These are phyloP conservation scores for Tolypocladium tundrense DNA, from an alignment of 2,329 filamentous ascomycete species.

Conservation along the genomic window DNA sequence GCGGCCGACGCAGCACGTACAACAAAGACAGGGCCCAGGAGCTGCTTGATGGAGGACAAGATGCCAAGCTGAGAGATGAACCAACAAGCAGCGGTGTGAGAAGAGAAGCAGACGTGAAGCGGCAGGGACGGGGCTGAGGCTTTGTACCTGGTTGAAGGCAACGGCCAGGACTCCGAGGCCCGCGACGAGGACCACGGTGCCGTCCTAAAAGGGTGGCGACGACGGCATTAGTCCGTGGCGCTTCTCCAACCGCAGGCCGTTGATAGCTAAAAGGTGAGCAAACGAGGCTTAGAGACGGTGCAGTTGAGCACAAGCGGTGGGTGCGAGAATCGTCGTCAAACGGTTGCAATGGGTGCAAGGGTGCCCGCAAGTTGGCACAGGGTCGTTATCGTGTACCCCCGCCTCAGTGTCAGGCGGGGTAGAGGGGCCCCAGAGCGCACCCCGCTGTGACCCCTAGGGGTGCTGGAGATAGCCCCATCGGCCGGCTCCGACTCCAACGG, in stretches of 20 bases:
- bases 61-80: neutral
- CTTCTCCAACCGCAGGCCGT: neutral
- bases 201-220: slow-evolving; percentile 3
- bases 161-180: neutral
- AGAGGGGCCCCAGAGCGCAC: neutral
- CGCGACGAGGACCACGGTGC: slow-evolving; percentile 1
- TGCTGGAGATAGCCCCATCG: slow-evolving; percentile 6
- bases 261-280: neutral
- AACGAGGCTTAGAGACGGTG: neutral
- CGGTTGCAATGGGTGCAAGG: neutral
- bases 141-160: neutral
- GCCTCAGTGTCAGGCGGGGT: neutral
- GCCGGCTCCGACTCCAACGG: slow-evolving; percentile 20
- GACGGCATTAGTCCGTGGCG: neutral
- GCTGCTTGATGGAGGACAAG: neutral
- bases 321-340: neutral
- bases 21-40: neutral
- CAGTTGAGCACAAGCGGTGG: neutral
- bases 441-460: neutral
- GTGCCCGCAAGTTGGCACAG: neutral
- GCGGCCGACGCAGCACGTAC: neutral
- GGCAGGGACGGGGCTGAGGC: neutral
- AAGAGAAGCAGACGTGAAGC: neutral
- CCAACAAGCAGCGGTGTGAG: neutral
- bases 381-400: neutral